These are phyloP conservation scores for Ustilago tritici DNA, from an alignment of 1,284 basidiomycete species.

Conservation along the genomic window DNA sequence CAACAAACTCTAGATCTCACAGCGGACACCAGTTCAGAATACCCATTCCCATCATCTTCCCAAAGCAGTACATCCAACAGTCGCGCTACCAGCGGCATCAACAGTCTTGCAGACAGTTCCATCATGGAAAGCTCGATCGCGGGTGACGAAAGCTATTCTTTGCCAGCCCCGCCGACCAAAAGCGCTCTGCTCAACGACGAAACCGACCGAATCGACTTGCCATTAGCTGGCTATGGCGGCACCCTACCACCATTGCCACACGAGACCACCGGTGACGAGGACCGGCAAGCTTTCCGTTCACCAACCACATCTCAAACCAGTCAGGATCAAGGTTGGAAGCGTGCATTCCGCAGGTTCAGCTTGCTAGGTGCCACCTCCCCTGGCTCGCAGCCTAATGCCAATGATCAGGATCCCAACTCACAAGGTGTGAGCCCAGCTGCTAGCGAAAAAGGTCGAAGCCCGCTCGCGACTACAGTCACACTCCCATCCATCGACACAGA, in stretches of 20 bases:
- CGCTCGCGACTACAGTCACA: conserved; percentile 3
- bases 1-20: conserved; percentile 46
- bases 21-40: conserved; percentile 14
- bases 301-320: conserved; percentile 20
- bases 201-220: conserved; percentile 21
- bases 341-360: conserved; percentile 38
- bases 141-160: conserved; percentile 53
- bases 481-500: neutral
- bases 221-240: conserved; percentile 27
- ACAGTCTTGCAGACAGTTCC: conserved; percentile 37
- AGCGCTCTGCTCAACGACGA: neutral
- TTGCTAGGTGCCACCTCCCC: conserved; percentile 25
- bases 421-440: conserved; percentile 6
- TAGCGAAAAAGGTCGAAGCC: conserved; percentile 15
- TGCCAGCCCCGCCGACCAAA: conserved; percentile 20
- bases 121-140: conserved; percentile 46
- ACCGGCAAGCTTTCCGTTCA: conserved; percentile 24
- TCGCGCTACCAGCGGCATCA: conserved; percentile 26
- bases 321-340: conserved; percentile 45
- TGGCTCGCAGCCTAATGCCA: conserved; percentile 3
- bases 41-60: conserved; percentile 34
- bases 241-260: conserved; percentile 34
- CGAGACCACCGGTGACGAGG: conserved; percentile 46
- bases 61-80: conserved; percentile 31
- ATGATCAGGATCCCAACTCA: neutral